These are phyloP conservation scores for Dictyostelium brefeldianum DNA, from an alignment of 78 protist genomes.

Conservation along the genomic window DNA sequence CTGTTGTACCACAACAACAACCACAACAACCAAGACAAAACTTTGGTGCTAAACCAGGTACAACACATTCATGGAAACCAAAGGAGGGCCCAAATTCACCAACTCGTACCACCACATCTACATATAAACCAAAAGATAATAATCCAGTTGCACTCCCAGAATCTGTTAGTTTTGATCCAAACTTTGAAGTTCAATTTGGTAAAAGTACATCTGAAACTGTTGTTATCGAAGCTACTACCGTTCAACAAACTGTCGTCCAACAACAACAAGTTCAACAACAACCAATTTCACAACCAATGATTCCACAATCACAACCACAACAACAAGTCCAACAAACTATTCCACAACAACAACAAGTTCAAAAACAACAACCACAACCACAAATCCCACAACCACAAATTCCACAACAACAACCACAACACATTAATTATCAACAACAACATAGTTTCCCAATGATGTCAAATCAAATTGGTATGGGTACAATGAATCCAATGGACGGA, in stretches of 20 bases:
- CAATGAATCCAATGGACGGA: slow-evolving; percentile 47
- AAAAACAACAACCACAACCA: slow-evolving; percentile 16
- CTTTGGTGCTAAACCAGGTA: slow-evolving; percentile 80
- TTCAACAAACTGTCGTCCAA: slow-evolving; percentile 1
- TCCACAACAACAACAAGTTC: neutral
- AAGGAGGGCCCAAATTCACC: neutral
- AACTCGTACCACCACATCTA: neutral
- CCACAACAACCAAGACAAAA: slow-evolving; percentile 28
- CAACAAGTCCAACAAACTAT: slow-evolving; percentile 14
- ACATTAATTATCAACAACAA: slow-evolving; percentile 16
- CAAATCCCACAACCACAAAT: slow-evolving; percentile 14
- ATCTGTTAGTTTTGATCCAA: slow-evolving; percentile 72
- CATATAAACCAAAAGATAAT: slow-evolving; percentile 19
- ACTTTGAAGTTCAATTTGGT: slow-evolving; percentile 78
- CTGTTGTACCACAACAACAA: neutral
- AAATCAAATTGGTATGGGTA: slow-evolving; percentile 17
- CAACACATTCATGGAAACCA: slow-evolving; percentile 76
- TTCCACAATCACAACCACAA: neutral
- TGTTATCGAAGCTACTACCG: slow-evolving; percentile 1
- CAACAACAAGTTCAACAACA: slow-evolving; percentile 32
- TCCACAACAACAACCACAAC: slow-evolving; percentile 15
- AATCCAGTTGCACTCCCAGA: slow-evolving; percentile 81
- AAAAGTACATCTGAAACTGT: slow-evolving; percentile 23
- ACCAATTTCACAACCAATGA: neutral
- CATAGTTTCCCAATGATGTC: slow-evolving; percentile 66